Conservation (phyloP, 148 eudicot species). For the Rheum nobile region DNA sequence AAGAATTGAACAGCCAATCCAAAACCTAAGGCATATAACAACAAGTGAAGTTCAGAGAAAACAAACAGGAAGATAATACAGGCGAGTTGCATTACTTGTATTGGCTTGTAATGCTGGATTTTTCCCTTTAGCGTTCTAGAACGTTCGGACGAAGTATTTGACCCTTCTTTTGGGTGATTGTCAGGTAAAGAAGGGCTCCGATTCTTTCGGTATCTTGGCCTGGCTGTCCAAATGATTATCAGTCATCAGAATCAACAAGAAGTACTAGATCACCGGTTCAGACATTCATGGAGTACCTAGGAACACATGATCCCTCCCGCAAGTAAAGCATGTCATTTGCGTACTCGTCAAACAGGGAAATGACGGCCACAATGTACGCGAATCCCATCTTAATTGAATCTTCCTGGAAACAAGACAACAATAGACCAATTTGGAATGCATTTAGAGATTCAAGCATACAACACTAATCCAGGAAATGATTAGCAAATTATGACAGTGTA, state of each 20-base stretch:
- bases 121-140: slow-evolving; percentile 61
- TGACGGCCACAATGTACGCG: slow-evolving; percentile 51
- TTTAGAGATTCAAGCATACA: too few relatives aligned
- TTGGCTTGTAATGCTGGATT: slow-evolving; percentile 59
- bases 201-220: slow-evolving; percentile 66
- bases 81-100: slow-evolving; percentile 34
- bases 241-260: background rate
- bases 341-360: slow-evolving; percentile 77
- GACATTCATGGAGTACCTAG: slow-evolving; percentile 35
- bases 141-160: slow-evolving; percentile 38
- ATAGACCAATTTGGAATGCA: too few relatives aligned
- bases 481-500: too few relatives aligned
- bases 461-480: background rate
- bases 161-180: slow-evolving; percentile 26
- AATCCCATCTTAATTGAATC: slow-evolving; percentile 65
- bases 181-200: slow-evolving; percentile 12
- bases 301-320: slow-evolving; percentile 78
- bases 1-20: slow-evolving; percentile 87
- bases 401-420: slow-evolving; percentile 43
- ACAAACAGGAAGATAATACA: background rate
- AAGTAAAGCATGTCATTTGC: slow-evolving; percentile 69
- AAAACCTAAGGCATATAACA: slow-evolving; percentile 29
- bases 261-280: background rate
- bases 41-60: background rate
- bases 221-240: slow-evolving; percentile 47